Evolutionary conservation across 345 rosid species (phyloP).

Genomic region (Conringia planisiliqua): DNA sequence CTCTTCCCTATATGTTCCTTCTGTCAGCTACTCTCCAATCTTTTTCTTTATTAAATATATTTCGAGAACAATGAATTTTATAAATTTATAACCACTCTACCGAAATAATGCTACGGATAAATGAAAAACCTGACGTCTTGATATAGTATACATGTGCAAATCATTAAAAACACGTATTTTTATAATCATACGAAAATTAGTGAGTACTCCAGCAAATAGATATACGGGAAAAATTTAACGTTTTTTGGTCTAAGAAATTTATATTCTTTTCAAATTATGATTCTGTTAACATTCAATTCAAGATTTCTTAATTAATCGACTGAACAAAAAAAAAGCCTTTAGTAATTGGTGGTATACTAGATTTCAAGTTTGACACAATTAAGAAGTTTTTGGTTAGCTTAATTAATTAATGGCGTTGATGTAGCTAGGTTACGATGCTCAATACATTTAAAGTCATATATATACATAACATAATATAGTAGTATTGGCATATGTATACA

Average conservation of each 20-base stretch:
- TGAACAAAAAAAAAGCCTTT: background rate
- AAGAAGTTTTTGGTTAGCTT: background rate
- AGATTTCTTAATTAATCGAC: background rate
- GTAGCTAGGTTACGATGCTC: background rate
- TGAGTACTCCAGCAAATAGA: background rate
- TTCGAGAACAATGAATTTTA: background rate
- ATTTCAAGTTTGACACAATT: background rate
- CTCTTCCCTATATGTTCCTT: conserved; percentile 35
- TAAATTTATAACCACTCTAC: background rate
- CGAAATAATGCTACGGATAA: background rate
- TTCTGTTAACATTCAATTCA: background rate
- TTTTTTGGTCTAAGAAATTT: background rate
- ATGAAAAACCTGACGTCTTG: background rate
- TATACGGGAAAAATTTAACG: background rate
- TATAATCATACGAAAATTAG: background rate
- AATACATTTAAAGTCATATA: background rate
- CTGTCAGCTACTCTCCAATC: conserved; percentile 27
- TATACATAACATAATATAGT: background rate
- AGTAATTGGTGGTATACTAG: background rate
- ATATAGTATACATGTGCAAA: background rate
- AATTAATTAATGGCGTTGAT: background rate
- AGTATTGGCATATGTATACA: background rate
- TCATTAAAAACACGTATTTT: background rate
- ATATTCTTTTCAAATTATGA: background rate
- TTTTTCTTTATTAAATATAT: background rate